Evolutionary conservation across 164 flowering plant species (phyloP), one percentile per base, ranked within the genome.

Genomic region (Vitis cinerea): DNA sequence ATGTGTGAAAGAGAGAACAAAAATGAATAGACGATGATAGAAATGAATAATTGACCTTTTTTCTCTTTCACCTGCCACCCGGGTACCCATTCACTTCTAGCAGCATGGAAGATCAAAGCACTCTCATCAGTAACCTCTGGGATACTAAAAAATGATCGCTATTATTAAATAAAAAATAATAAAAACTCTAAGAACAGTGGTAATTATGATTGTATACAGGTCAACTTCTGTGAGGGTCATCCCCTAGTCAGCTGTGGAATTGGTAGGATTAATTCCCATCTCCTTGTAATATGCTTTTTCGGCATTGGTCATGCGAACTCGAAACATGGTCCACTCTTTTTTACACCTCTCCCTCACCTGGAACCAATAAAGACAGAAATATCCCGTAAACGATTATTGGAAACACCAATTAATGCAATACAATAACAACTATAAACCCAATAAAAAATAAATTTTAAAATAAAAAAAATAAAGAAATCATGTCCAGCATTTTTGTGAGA

Each of bases 311-410:
- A 87, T 4, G 52, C 91, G 78, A 44, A 15, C 23, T 47, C 74
- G 78, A 52, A 87, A 87, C 82, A 84, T 83, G 1, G 71, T 67
- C 91, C 91, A 87, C 75, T 87, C 91, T 50, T 67, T 74, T 50
- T 50, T 50, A 64, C 91, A 87, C 69, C 91, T 86, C 15, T 79
- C 81, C 65, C 86, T 82, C 77, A 87, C 90, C 90, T 86, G 79
- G 56, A 68, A 78, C 53, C 62, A 62, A 8, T 8, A 65, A 49
- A 1, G 17, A 31, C 7, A 63, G 16, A 57, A 58, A 63, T 16
- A 54, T 49, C 10, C 49, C 52, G 6, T 59, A 23, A 12, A 64
- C 56, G 53, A 3, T 37, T 37, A 37, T 37, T 37, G 44, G 44
- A 37, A 37, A 4, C 44, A 37, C 44, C 44, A 37, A 37, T 37